Evolutionary conservation across 768 basidiomycete species (phyloP), one percentile per base, ranked within the genome.

Genomic region (Leccinellum luteum): DNA sequence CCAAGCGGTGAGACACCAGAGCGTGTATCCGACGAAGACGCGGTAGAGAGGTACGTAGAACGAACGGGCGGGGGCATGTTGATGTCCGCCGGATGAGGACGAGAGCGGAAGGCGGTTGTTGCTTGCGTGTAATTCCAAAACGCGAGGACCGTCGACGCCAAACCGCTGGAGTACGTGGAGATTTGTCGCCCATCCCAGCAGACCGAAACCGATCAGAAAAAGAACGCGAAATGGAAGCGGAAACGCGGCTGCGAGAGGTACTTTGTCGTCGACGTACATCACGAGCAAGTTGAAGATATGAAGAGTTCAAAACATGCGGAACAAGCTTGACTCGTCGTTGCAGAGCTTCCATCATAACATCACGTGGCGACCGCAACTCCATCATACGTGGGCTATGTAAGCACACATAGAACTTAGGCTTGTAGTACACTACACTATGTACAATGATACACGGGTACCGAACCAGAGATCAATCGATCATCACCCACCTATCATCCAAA

Each of bases 181-280:
- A 73, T 98, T 99, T 32, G 87, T 85, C 0, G 94, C 94, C 94
- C 96, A 99, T 60, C 87, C 87, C 4, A 96, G 76, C 55, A 94
- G 82, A 12, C 92, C 94, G 32, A 92, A 64, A 19, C 90, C 89
- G 54, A 84, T 78, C 57, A 97, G 80, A 62, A 84, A 81, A 57
- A 97, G 81, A 25, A 93, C 92, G 60, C 97, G 90, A 70, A 94
- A 98, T 1, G 97, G 96, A 1, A 99, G 81, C 12, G 97, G 96
- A 69, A 96, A 90, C 19, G 75, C 74, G 35, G 80, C 76, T 53
- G 83, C 78, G 56, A 84, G 76, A 45, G 79, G 73, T 48, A 78
- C 69, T 60, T 84, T 81, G 60, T 75, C 64, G 54, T 64, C 60
- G 44, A 64, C 64, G 51, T 70, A 63, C 78, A 78, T 79, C 48